phyloP scores from a whole-genome alignment of 495 filamentous ascomycete genomes.

The Rostrohypoxylon terebratum region DNA sequence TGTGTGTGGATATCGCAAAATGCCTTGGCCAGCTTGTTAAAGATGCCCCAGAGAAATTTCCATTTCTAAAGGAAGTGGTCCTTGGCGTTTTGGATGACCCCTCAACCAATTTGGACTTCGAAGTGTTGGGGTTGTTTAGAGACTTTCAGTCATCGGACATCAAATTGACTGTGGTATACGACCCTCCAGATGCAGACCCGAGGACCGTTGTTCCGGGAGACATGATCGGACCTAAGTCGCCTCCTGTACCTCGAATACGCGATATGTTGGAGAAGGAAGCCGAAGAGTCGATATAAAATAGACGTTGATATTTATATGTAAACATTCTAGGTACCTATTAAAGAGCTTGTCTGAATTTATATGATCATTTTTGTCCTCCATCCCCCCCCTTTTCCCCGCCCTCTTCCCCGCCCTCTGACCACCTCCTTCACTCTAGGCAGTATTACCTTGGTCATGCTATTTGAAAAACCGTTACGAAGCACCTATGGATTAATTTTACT shows the following conservation, averaged over 20 bases:
- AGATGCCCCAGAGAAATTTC: conserved; percentile 1
- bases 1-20: not conserved
- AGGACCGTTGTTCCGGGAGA: conserved; percentile 7
- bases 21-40: not conserved
- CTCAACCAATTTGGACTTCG: too few relatives aligned
- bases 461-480: not conserved
- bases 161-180: not conserved
- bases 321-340: too few relatives aligned
- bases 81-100: not conserved
- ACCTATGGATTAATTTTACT: not conserved
- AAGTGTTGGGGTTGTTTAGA: too few relatives aligned
- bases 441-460: not conserved
- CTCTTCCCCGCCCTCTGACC: not conserved
- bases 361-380: too few relatives aligned
- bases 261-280: not conserved
- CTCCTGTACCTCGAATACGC: not conserved
- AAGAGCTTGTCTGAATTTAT: too few relatives aligned
- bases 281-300: too few relatives aligned
- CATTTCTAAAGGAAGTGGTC: not conserved
- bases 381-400: too few relatives aligned
- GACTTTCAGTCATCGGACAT: not conserved
- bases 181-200: not conserved
- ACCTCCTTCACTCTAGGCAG: too few relatives aligned
- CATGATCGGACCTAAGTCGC: not conserved
- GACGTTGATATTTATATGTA: too few relatives aligned